Percentiles rank a stretch among this genome's conserved stretches.
Conservation (phyloP, 2,329 filamentous ascomycete genomes). For the Cercospora sesami region DNA sequence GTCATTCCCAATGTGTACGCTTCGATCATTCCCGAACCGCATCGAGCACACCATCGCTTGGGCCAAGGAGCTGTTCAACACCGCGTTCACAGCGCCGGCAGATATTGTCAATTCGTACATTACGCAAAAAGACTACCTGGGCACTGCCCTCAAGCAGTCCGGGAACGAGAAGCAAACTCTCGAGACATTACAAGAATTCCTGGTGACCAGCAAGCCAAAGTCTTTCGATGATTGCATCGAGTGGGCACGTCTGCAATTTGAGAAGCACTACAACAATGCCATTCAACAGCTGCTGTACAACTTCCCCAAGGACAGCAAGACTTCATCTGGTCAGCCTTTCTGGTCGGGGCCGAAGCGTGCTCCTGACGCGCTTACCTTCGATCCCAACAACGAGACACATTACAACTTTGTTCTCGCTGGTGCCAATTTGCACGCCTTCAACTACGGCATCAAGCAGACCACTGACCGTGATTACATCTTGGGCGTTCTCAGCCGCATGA, state of each 20-base stretch:
- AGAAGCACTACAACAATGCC: conserved; percentile 94
- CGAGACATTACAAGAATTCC: conserved; percentile 83
- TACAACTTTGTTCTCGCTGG: conserved; percentile 83
- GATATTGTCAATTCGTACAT: conserved; percentile 91
- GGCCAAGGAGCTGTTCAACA: conserved; percentile 94
- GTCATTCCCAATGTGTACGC: conserved; percentile 98
- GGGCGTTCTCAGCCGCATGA: conserved; percentile 84
- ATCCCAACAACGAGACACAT: conserved; percentile 79
- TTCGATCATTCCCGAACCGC: conserved; percentile 94
- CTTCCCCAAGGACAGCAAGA: conserved; percentile 91
- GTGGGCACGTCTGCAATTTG: conserved; percentile 91
- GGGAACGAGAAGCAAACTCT: conserved; percentile 93
- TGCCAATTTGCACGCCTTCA: conserved; percentile 93
- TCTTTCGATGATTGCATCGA: conserved; percentile 95
- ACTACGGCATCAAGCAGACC: conserved; percentile 84
- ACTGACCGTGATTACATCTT: conserved; percentile 68
- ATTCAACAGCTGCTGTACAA: conserved; percentile 95
- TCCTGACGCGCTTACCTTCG: conserved; percentile 86
- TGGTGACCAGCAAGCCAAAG: conserved; percentile 87
- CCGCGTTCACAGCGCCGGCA: conserved; percentile 86
- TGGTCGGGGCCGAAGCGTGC: conserved; percentile 99
- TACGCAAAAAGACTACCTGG: conserved; percentile 85
- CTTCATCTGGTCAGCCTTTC: conserved; percentile 85
- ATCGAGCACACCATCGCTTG: conserved; percentile 99
- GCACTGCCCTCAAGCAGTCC: conserved; percentile 82